These are phyloP conservation scores for Fragaria vesca DNA, from an alignment of 306 rosid species.

Conservation along the genomic window DNA sequence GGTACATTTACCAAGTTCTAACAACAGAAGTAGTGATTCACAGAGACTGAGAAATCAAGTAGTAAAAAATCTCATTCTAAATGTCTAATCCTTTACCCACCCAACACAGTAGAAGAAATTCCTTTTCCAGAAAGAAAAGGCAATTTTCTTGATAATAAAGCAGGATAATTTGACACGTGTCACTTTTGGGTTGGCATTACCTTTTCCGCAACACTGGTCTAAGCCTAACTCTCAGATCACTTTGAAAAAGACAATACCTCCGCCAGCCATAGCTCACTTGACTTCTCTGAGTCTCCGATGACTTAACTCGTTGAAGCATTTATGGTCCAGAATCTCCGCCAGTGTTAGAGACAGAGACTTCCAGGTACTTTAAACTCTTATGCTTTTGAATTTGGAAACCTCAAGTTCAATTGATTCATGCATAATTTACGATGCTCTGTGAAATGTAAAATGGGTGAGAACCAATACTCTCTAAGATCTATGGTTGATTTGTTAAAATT, in stretches of 20 bases:
- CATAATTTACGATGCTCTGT: not conserved
- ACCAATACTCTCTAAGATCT: not conserved
- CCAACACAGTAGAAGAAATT: too few relatives aligned
- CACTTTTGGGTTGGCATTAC: not conserved
- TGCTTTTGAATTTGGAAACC: not conserved
- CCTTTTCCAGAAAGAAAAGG: not conserved
- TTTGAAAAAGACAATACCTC: not conserved
- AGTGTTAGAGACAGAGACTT: not conserved
- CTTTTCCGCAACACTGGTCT: not conserved
- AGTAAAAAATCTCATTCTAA: too few relatives aligned
- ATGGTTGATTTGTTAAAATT: not conserved
- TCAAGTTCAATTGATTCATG: not conserved
- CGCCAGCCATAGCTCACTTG: not conserved
- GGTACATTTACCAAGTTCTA: too few relatives aligned
- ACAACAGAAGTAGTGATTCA: too few relatives aligned
- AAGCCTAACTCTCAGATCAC: not conserved
- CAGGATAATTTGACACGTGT: not conserved
- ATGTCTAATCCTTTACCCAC: too few relatives aligned
- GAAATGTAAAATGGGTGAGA: too few relatives aligned
- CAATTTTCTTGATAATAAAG: too few relatives aligned
- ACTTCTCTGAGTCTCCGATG: not conserved
- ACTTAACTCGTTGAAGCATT: too few relatives aligned
- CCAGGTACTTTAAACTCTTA: not conserved
- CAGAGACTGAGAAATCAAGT: too few relatives aligned
- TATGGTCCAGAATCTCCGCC: not conserved